Evolutionary conservation across 2,329 filamentous ascomycete species (phyloP).

Genomic region (Dactylellina drechsleri): DNA sequence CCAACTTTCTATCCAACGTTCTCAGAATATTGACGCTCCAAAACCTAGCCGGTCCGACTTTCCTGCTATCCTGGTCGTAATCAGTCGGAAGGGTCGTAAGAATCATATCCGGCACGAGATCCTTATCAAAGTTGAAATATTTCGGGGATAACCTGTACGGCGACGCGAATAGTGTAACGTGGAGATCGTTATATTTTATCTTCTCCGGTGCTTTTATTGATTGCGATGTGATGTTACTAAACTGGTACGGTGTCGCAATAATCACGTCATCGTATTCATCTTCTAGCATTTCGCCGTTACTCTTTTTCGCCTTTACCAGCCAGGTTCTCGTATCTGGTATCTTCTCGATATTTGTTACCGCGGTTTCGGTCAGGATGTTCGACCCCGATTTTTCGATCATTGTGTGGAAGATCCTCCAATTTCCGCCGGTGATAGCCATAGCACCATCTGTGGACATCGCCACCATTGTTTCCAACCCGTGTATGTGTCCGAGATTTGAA

Average conservation of each 20-base stretch:
- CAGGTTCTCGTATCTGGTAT: slow-evolving; percentile 63
- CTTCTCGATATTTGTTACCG: slow-evolving; percentile 71
- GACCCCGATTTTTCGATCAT: slow-evolving; percentile 77
- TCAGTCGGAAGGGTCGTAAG: slow-evolving; percentile 81
- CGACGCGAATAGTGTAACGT: slow-evolving; percentile 89
- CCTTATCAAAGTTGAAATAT: slow-evolving; percentile 76
- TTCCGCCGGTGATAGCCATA: slow-evolving; percentile 81
- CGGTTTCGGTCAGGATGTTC: slow-evolving; percentile 72
- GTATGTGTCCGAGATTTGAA: slow-evolving; percentile 84
- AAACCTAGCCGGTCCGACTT: slow-evolving; percentile 79
- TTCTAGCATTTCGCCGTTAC: slow-evolving; percentile 52
- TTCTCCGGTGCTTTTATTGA: slow-evolving; percentile 71
- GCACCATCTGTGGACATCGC: slow-evolving; percentile 90
- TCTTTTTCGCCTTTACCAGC: slow-evolving; percentile 57
- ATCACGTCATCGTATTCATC: slow-evolving; percentile 78
- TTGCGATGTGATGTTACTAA: slow-evolving; percentile 70
- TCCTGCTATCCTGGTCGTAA: slow-evolving; percentile 63
- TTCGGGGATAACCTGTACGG: slow-evolving; percentile 75
- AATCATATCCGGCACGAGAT: slow-evolving; percentile 75
- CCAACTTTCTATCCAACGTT: slow-evolving; percentile 69
- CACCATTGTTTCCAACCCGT: slow-evolving; percentile 89
- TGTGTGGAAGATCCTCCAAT: slow-evolving; percentile 90
- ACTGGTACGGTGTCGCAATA: slow-evolving; percentile 85
- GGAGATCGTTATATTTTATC: slow-evolving; percentile 85
- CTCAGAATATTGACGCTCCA: slow-evolving; percentile 84